These are phyloP conservation scores for Macrophomina phaseolina DNA, from an alignment of 2,329 filamentous ascomycete species.

Conservation along the genomic window DNA sequence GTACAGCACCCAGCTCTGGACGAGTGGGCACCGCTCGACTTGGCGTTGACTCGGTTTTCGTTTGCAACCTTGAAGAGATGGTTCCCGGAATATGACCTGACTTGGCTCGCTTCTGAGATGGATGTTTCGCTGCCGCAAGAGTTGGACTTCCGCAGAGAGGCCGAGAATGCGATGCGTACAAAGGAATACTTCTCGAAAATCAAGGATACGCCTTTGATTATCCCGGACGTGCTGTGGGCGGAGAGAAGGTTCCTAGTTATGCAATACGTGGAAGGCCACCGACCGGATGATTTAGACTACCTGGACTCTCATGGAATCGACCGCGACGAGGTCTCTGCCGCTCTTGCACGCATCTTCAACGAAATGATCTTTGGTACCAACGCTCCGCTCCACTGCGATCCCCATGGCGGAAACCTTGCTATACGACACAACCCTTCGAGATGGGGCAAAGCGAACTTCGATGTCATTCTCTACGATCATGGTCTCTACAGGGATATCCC, in stretches of 20 bases:
- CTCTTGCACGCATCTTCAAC: conserved; percentile 92
- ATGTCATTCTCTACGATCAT: conserved; percentile 95
- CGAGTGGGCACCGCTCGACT: conserved; percentile 87
- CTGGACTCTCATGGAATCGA: conserved; percentile 87
- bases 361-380: conserved; percentile 97
- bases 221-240: conserved; percentile 89
- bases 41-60: conserved; percentile 84
- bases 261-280: conserved; percentile 86
- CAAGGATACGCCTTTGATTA: conserved; percentile 78
- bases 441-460: conserved; percentile 75
- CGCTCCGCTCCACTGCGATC: conserved; percentile 93
- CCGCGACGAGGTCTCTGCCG: conserved; percentile 92
- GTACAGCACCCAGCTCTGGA: conserved; percentile 90
- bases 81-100: conserved; percentile 97
- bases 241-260: conserved; percentile 90
- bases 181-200: conserved; percentile 80
- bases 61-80: conserved; percentile 89
- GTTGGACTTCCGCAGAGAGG: conserved; percentile 86
- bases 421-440: conserved; percentile 75
- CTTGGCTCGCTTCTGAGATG: conserved; percentile 95
- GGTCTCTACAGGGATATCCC: conserved; percentile 95
- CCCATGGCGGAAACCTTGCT: conserved; percentile 94
- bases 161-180: conserved; percentile 79
- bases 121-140: conserved; percentile 88
- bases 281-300: conserved; percentile 87